Base-by-base conservation (phyloP, 257 asterid genomes). In the Solanum pinnatisectum region DNA sequence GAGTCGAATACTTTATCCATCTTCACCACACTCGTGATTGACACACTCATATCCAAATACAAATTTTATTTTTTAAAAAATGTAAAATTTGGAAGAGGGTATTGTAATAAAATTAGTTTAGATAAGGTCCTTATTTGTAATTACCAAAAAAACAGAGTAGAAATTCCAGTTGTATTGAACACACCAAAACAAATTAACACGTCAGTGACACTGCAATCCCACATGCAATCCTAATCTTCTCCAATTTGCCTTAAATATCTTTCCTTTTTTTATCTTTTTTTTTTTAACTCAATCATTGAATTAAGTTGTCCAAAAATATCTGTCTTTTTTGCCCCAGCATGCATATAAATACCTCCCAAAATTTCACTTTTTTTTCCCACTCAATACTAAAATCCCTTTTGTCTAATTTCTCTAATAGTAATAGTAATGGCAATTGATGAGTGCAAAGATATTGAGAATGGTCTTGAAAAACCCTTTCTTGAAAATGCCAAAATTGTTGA, bases 201-300 rank as follows among this genome's bases (percentile, higher is more conserved):
- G 94, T 94, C 94, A 91, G 89, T 89, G 93, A 91, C 96, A 94
- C 96, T 90, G 88, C 87, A 30, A 40, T 81, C 89, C 8, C 88
- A 76, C 46, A 60, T 74, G 76, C 10, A 32, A 32, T 83, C 65
- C 76, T 15, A 70, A 46, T 40, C 22, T 36, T 83, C 49, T 25
- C 44, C 89, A 4, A 56, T 37, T 88, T 25, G 36, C 46, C 40
- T n/a, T 33, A 90, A 74, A 59, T 13, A 30, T 76, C 16, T 56
- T 32, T 86, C n/a, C 23, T 68, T 59, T 22, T 59, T 63, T 23
- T 22, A 23, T 18, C 63, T 35, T 67, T 42, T 77, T 49, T 77
- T 15, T 40, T 39, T 1, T 4, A 4, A 63, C 14, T 77, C 73
- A 90, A 86, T 88, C 86, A 81, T 68, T 88, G 46, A 65, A 65